Conservation (phyloP, 169 alveolate genomes). For the Plasmodium knowlesi region DNA sequence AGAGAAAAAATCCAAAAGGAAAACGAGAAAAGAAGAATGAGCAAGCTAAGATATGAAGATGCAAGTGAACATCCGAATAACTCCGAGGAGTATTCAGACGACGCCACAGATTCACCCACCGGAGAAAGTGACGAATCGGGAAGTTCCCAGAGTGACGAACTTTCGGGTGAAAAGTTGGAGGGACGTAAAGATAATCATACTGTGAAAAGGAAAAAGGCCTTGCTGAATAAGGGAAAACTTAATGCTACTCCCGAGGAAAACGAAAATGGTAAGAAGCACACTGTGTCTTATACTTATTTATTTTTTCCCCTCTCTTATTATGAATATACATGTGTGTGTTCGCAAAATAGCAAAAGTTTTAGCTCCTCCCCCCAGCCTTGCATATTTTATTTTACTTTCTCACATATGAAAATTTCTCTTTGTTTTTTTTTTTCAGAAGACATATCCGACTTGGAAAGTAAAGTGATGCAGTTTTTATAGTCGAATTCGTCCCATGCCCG, state of each 20-base stretch:
- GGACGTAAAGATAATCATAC: neutral
- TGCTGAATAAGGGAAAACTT: neutral
- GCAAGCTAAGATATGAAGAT: slow-evolving; percentile 24
- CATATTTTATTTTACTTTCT: neutral
- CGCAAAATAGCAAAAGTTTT: neutral
- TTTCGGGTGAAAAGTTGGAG: neutral
- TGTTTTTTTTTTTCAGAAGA: slow-evolving; percentile 56
- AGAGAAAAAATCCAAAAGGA: slow-evolving; percentile 42
- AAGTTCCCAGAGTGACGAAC: neutral
- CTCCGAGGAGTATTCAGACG: slow-evolving; percentile 1
- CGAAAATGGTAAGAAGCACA: slow-evolving; percentile 15
- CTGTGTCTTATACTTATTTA: neutral
- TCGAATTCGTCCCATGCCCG: neutral
- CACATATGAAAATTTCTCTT: neutral
- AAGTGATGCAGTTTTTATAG: slow-evolving; percentile 56
- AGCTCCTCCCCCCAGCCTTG: neutral
- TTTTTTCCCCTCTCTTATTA: neutral
- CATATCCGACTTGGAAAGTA: slow-evolving; percentile 52
- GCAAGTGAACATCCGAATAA: neutral
- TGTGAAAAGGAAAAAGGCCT: neutral
- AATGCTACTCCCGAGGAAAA: slow-evolving; percentile 1
- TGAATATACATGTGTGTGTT: neutral
- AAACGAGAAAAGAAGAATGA: slow-evolving; percentile 33
- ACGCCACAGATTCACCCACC: neutral
- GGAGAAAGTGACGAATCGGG: neutral